Evolutionary conservation across 352 stramenopile species (phyloP).

Genomic region (Pythium insidiosum): DNA sequence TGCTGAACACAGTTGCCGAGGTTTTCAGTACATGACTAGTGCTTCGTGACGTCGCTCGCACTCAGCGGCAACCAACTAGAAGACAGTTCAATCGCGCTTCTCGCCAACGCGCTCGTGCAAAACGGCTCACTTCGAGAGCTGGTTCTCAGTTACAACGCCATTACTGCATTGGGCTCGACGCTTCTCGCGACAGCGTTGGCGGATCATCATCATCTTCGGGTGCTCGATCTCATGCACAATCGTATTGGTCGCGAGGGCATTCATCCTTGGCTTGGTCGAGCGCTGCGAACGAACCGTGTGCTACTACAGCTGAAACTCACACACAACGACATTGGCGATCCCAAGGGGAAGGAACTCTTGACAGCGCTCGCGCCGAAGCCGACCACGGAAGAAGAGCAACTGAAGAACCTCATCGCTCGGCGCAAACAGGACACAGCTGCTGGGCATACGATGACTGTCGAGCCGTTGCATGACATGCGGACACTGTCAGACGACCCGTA

Average conservation of each 20-base stretch:
- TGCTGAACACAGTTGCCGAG: not conserved
- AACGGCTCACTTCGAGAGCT: constrained; percentile 45
- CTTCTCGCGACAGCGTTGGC: constrained; percentile 39
- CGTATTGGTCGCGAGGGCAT: constrained; percentile 49
- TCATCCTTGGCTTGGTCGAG: constrained; percentile 48
- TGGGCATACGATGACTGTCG: constrained; percentile 4
- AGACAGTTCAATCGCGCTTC: constrained; percentile 37
- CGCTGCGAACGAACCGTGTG: constrained; percentile 34
- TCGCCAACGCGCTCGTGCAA: constrained; percentile 43
- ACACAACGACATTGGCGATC: constrained; percentile 58
- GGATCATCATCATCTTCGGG: constrained; percentile 26
- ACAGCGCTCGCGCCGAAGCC: constrained; percentile 30
- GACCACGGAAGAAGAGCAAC: constrained; percentile 33
- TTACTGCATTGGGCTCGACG: constrained; percentile 38
- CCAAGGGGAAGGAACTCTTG: constrained; percentile 42
- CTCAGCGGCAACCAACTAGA: constrained; percentile 61
- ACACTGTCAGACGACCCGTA: constrained; percentile 32
- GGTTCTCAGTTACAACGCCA: constrained; percentile 66
- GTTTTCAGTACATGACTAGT: constrained; percentile 12
- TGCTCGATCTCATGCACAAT: constrained; percentile 67
- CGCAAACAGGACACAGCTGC: constrained; percentile 15
- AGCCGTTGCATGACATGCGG: no score
- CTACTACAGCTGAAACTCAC: constrained; percentile 53
- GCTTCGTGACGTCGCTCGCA: constrained; percentile 44
- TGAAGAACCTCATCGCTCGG: constrained; percentile 40